These are phyloP conservation scores for Balakata baccata DNA, from an alignment of 345 rosid genomes.

Conservation along the genomic window DNA sequence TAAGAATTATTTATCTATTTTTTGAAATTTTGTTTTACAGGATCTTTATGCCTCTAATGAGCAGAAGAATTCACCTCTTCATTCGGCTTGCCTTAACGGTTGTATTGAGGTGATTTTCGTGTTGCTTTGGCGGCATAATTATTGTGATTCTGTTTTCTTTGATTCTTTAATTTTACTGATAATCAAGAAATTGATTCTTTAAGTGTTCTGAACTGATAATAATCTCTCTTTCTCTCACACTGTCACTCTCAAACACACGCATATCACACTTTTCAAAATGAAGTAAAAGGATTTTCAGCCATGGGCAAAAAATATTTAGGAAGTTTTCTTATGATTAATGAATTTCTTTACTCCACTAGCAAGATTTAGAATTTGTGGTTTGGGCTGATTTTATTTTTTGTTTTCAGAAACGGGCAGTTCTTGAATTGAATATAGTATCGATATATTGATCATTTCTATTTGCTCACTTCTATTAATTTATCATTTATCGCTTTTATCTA, in stretches of 20 bases:
- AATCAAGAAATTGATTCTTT: no score
- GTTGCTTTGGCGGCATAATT: neutral
- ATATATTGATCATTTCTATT: neutral
- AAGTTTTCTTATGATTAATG: neutral
- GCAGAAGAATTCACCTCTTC: constrained; percentile 87
- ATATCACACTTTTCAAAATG: no score
- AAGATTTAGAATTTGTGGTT: neutral
- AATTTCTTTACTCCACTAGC: neutral
- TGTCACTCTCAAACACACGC: no score
- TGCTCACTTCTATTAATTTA: no score
- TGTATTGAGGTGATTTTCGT: constrained; percentile 52
- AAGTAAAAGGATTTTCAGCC: no score
- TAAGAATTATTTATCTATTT: constrained; percentile 4
- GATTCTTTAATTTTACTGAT: neutral
- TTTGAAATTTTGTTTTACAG: constrained; percentile 33
- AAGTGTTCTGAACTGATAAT: no score
- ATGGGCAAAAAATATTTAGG: neutral
- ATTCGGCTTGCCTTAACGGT: constrained; percentile 90
- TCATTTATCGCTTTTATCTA: no score
- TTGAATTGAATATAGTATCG: neutral
- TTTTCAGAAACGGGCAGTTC: neutral
- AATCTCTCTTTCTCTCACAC: no score
- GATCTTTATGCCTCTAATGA: constrained; percentile 61
- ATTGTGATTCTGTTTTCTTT: neutral
- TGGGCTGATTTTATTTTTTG: neutral